These are phyloP conservation scores for Gastrodia elata DNA, from an alignment of 106 monocot genomes.

Conservation along the genomic window DNA sequence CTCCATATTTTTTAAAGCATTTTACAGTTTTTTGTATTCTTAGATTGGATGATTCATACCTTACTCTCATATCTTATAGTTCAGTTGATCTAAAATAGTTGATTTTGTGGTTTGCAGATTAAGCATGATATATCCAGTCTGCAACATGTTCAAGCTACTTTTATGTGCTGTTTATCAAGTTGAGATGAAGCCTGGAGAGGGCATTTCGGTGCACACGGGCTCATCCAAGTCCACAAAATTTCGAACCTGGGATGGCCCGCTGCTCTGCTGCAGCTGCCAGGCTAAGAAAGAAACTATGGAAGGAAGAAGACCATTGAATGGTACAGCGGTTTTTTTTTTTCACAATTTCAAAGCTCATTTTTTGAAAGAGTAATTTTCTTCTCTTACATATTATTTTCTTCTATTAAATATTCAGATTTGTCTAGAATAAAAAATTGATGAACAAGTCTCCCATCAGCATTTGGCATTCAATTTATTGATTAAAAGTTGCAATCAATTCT, in stretches of 20 bases:
- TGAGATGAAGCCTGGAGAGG: conserved; percentile 46
- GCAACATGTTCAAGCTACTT: conserved; percentile 57
- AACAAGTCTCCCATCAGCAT: no score
- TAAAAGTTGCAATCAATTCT: no score
- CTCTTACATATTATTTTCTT: no score
- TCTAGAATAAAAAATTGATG: no score
- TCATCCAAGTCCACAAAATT: conserved; percentile 22
- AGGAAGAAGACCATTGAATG: conserved; percentile 21
- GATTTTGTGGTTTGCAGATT: conserved; percentile 28
- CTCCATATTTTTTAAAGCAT: no score
- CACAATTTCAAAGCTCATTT: no score
- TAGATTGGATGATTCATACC: no score
- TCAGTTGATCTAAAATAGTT: neutral
- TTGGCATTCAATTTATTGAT: no score
- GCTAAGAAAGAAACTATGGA: conserved; percentile 71
- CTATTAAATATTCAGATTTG: no score
- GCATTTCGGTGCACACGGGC: conserved; percentile 43
- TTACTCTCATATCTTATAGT: neutral
- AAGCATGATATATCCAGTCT: conserved; percentile 32
- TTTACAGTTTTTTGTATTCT: no score
- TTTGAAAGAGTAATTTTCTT: no score
- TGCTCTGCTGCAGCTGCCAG: conserved; percentile 50
- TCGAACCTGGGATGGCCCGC: conserved; percentile 54
- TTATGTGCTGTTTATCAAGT: conserved; percentile 55
- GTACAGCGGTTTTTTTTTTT: neutral